A percentile compares a stretch with the other conserved stretches of the same genome.
Evolutionary conservation across 768 basidiomycete species (phyloP).

Genomic region (Pleurotus tuber-regium): DNA sequence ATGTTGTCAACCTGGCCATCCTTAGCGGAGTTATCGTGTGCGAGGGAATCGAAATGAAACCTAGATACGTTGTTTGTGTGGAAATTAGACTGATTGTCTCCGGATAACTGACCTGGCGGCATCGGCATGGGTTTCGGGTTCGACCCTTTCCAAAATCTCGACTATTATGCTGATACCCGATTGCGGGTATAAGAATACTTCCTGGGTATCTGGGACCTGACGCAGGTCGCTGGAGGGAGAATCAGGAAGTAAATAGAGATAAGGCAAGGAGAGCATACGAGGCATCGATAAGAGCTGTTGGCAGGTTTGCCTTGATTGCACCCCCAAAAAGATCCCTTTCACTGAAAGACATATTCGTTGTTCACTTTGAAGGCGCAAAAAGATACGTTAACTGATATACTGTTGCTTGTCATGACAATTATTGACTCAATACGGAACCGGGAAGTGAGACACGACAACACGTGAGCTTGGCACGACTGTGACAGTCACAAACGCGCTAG

Average conservation of each 20-base stretch:
- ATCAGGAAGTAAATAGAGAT: conserved; percentile 3
- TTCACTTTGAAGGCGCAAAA: too few relatives aligned
- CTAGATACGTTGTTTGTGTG: conserved; percentile 37
- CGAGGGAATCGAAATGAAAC: conserved; percentile 87
- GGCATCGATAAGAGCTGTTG: conserved; percentile 67
- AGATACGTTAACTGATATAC: too few relatives aligned
- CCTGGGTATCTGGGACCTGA: conserved; percentile 93
- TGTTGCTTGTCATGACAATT: too few relatives aligned
- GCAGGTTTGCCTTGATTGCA: conserved; percentile 66
- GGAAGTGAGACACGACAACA: too few relatives aligned
- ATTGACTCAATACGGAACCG: too few relatives aligned
- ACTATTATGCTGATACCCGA: conserved; percentile 76
- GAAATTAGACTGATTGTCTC: conserved; percentile 11
- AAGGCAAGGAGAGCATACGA: conserved; percentile 56
- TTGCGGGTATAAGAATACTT: conserved; percentile 78
- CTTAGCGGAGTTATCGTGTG: conserved; percentile 83
- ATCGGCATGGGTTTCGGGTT: conserved; percentile 47
- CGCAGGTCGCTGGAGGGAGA: conserved; percentile 45
- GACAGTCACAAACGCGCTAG: conserved; percentile 28
- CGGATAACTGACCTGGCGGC: conserved; percentile 61
- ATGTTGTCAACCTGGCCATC: conserved; percentile 44
- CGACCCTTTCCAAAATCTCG: conserved; percentile 79
- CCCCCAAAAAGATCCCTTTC: conserved; percentile 77
- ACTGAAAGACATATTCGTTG: too few relatives aligned
- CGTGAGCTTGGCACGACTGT: conserved; percentile 11